Percentiles rank a stretch among this genome's conserved stretches.
Conservation (phyloP, 768 basidiomycete genomes). For the Lactarius hatsudake region DNA sequence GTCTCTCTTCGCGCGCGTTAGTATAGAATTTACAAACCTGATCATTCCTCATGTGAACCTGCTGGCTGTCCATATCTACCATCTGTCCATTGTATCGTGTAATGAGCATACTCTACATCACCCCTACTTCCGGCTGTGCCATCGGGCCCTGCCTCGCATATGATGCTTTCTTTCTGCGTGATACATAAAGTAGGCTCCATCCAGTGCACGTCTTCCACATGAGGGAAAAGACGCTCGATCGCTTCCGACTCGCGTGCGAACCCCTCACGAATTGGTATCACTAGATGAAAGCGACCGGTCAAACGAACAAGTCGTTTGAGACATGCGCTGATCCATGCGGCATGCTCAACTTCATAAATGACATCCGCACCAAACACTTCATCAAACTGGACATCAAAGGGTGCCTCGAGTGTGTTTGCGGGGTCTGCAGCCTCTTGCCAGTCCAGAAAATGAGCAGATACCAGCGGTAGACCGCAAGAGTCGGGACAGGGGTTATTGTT, state of each 20-base stretch:
- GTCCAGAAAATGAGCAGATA: conserved; percentile 38
- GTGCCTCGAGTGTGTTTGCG: conserved; percentile 4
- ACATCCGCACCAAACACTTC: conserved; percentile 53
- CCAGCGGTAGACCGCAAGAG: conserved; percentile 7
- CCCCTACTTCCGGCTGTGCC: conserved; percentile 36
- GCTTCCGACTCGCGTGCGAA: conserved; percentile 56
- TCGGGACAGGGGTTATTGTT: conserved; percentile 33
- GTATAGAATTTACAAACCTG: conserved; percentile 22
- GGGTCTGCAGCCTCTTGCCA: conserved; percentile 36
- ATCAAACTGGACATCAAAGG: conserved; percentile 43
- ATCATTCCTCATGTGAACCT: conserved; percentile 19
- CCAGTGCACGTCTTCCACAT: conserved; percentile 17
- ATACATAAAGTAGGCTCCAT: conserved; percentile 41
- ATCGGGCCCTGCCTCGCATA: conserved; percentile 47
- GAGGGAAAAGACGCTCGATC: conserved; percentile 54
- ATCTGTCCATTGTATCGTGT: conserved; percentile 63
- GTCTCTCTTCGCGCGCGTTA: conserved; percentile 53
- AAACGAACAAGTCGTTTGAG: conserved; percentile 39
- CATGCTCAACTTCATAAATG: conserved; percentile 51
- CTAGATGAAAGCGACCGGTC: conserved; percentile 58
- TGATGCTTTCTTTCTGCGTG: conserved; percentile 50
- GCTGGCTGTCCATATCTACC: not conserved
- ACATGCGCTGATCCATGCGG: conserved; percentile 45
- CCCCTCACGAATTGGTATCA: conserved; percentile 70
- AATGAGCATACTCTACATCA: conserved; percentile 69